Percentiles rank a stretch among this genome's conserved stretches.
Evolutionary conservation across 2,329 filamentous ascomycete species (phyloP).

Genomic region (Rutstroemia sp.): DNA sequence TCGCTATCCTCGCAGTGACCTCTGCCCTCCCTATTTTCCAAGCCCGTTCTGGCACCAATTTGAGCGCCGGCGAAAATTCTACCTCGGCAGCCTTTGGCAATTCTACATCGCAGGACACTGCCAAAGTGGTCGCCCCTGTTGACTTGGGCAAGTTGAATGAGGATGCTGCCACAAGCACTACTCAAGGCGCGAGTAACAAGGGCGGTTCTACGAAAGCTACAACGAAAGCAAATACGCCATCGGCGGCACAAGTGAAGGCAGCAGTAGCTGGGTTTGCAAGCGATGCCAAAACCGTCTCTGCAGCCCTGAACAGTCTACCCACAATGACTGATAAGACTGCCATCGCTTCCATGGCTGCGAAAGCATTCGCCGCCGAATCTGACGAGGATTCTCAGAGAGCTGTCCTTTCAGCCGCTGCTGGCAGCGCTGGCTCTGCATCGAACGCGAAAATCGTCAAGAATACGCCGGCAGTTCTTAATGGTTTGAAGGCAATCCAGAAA

Average conservation of each 20-base stretch:
- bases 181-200: no score
- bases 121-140: background rate
- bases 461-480: slow-evolving; percentile 19
- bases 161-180: background rate
- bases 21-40: background rate
- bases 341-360: slow-evolving; percentile 17
- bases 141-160: background rate
- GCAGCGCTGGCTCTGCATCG: slow-evolving; percentile 14
- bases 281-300: slow-evolving; percentile 23
- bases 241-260: slow-evolving; percentile 11
- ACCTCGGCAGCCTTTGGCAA: background rate
- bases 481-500: slow-evolving; percentile 18
- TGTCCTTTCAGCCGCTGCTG: slow-evolving; percentile 18
- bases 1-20: background rate
- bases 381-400: slow-evolving; percentile 22
- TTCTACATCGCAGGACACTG: background rate
- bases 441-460: slow-evolving; percentile 23
- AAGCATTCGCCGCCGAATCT: slow-evolving; percentile 20
- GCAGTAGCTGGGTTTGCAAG: slow-evolving; percentile 19
- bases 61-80: background rate
- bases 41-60: background rate
- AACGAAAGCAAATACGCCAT: background rate
- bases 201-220: background rate
- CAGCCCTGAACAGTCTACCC: slow-evolving; percentile 17
- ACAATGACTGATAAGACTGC: slow-evolving; percentile 9